Evolutionary conservation across 768 basidiomycete genomes (phyloP).

Genomic region (Hebeloma cylindrosporum): DNA sequence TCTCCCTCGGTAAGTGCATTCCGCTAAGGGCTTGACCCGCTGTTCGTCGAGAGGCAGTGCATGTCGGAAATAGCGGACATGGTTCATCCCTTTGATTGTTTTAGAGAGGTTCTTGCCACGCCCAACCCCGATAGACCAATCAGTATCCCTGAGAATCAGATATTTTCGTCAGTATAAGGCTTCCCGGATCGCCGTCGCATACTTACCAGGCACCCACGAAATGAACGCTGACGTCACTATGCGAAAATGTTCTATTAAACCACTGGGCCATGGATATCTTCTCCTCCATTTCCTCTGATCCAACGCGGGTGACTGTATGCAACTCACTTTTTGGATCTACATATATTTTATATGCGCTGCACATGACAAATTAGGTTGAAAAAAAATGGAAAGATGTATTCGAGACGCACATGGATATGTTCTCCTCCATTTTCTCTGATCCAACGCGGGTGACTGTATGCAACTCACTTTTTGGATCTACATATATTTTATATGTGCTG

Average conservation of each 20-base stretch:
- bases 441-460: not conserved
- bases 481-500: conserved; percentile 13
- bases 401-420: conserved; percentile 9
- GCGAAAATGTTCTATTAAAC: conserved; percentile 39
- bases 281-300: conserved; percentile 8
- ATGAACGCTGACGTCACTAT: conserved; percentile 33
- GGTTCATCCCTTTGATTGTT: too few species aligned
- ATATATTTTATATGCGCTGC: conserved; percentile 13
- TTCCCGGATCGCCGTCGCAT: too few species aligned
- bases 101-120: too few species aligned
- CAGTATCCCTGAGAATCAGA: too few species aligned
- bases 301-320: not conserved
- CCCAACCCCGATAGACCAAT: too few species aligned
- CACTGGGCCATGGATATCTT: conserved; percentile 11
- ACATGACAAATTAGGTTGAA: not conserved
- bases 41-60: too few species aligned
- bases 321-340: conserved; percentile 1
- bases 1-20: too few species aligned
- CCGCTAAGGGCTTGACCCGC: too few species aligned
- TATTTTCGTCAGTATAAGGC: too few species aligned
- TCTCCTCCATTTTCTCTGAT: conserved; percentile 8
- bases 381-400: not conserved
- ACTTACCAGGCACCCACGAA: conserved; percentile 44
- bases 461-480: not conserved
- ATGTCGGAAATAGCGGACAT: too few species aligned